These are phyloP conservation scores for Aspergillus unguis DNA, from an alignment of 2,329 filamentous ascomycete species.

Conservation along the genomic window DNA sequence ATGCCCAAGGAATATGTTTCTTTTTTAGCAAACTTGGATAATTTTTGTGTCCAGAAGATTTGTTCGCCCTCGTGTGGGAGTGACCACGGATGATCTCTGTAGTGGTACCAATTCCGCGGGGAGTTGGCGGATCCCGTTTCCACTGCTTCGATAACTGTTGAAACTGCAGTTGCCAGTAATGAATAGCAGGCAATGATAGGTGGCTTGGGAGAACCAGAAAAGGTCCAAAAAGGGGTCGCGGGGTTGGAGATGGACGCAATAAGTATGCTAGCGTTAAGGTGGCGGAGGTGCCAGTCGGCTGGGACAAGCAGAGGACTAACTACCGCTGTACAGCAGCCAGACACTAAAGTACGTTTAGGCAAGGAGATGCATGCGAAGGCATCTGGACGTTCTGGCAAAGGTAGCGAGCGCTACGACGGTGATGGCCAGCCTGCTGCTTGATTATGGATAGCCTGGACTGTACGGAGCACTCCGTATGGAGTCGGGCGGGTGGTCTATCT, in stretches of 20 bases:
- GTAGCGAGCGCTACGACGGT: too few relatives aligned
- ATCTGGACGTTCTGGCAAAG: neutral
- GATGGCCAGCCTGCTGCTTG: too few relatives aligned
- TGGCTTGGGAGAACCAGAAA: conserved; percentile 1
- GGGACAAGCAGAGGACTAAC: neutral
- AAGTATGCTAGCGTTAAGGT: conserved; percentile 1
- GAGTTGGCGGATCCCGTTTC: conserved; percentile 1
- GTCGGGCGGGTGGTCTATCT: conserved; percentile 2
- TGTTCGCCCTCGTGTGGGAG: too few relatives aligned
- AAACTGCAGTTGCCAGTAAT: neutral
- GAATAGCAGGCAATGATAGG: neutral
- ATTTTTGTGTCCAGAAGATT: too few relatives aligned
- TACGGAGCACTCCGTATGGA: neutral
- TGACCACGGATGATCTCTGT: too few relatives aligned
- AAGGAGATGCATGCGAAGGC: neutral
- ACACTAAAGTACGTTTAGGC: neutral
- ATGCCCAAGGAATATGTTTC: too few relatives aligned
- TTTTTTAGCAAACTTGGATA: too few relatives aligned
- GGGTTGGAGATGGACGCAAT: neutral
- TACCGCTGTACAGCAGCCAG: neutral
- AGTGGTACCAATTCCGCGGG: neutral
- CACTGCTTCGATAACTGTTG: neutral
- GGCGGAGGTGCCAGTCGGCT: conserved; percentile 4
- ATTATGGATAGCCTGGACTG: too few relatives aligned
- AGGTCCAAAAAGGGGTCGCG: conserved; percentile 1